phyloP scores from a whole-genome alignment of 805 yeast species.

The Candida yuanshanica region DNA sequence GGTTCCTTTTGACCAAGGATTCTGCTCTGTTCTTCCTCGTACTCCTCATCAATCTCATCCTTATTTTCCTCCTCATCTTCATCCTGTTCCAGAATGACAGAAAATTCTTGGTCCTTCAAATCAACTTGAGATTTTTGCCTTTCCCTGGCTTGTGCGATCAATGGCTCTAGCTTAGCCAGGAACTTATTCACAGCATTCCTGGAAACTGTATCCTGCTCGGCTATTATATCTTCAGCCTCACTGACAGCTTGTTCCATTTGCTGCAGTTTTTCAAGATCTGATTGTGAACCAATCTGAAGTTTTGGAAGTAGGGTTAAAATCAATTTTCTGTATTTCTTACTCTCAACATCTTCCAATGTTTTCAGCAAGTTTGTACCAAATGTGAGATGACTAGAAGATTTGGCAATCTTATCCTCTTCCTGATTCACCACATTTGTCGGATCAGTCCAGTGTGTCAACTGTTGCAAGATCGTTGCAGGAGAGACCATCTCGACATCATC shows the following conservation, averaged over 20 bases:
- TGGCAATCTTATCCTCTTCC: conserved; percentile 33
- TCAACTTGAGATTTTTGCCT: conserved; percentile 13
- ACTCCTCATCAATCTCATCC: conserved; percentile 13
- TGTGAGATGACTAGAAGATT: conserved; percentile 48
- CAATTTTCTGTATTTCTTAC: conserved; percentile 48
- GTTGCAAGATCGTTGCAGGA: conserved; percentile 58
- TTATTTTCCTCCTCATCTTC: conserved; percentile 13
- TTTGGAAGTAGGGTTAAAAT: conserved; percentile 46
- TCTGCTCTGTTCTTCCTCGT: conserved; percentile 20
- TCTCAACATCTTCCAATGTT: conserved; percentile 39
- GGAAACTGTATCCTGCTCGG: conserved; percentile 26
- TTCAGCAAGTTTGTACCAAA: conserved; percentile 51
- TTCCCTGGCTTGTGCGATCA: conserved; percentile 16
- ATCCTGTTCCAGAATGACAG: conserved; percentile 21
- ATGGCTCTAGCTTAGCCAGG: conserved; percentile 14
- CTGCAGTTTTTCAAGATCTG: conserved; percentile 22
- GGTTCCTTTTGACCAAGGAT: conserved; percentile 3
- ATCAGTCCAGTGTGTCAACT: conserved; percentile 80
- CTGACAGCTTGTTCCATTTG: conserved; percentile 24
- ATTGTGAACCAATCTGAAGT: conserved; percentile 35
- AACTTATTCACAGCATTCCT: conserved; percentile 31
- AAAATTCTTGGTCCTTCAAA: conserved; percentile 21
- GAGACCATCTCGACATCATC: conserved; percentile 24
- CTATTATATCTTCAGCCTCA: conserved; percentile 26
- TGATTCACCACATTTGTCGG: conserved; percentile 58